phyloP scores from a whole-genome alignment of 805 yeast species.

The Teunomyces panamensis region DNA sequence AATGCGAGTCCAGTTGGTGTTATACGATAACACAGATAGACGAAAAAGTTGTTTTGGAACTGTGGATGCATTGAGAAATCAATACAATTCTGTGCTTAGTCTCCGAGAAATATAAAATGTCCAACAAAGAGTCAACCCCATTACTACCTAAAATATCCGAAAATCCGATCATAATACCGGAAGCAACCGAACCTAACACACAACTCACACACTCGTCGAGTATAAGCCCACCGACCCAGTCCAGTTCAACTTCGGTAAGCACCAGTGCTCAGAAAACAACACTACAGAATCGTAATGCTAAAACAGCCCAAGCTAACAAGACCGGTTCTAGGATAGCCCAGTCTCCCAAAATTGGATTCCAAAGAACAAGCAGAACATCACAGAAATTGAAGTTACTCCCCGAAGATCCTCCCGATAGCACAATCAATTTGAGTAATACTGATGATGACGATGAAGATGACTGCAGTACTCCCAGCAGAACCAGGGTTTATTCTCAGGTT shows the following conservation, averaged over 20 bases:
- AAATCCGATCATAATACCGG: conserved; percentile 10
- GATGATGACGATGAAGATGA: conserved; percentile 21
- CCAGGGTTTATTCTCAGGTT: conserved; percentile 78
- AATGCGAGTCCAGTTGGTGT: background rate
- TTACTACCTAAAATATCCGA: conserved; percentile 11
- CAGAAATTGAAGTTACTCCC: conserved; percentile 74
- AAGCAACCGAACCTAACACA: background rate
- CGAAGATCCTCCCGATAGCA: conserved; percentile 40
- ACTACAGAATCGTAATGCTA: background rate
- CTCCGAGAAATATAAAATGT: background rate
- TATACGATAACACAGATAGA: background rate
- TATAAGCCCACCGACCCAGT: background rate
- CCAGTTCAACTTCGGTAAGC: background rate
- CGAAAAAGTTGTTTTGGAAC: background rate
- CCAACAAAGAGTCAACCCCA: conserved; percentile 9
- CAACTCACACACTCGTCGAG: background rate
- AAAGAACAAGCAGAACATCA: conserved; percentile 69
- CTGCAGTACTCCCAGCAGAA: conserved; percentile 24
- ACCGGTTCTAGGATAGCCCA: conserved; percentile 28
- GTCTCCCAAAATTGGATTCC: conserved; percentile 59
- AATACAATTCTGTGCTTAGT: background rate
- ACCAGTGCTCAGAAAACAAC: conserved; percentile 1
- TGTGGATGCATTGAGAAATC: background rate
- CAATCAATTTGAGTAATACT: conserved; percentile 15
- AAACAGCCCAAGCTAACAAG: conserved; percentile 18